Conservation (phyloP, 2,329 filamentous ascomycete species). For the Cadophora luteo-olivacea region DNA sequence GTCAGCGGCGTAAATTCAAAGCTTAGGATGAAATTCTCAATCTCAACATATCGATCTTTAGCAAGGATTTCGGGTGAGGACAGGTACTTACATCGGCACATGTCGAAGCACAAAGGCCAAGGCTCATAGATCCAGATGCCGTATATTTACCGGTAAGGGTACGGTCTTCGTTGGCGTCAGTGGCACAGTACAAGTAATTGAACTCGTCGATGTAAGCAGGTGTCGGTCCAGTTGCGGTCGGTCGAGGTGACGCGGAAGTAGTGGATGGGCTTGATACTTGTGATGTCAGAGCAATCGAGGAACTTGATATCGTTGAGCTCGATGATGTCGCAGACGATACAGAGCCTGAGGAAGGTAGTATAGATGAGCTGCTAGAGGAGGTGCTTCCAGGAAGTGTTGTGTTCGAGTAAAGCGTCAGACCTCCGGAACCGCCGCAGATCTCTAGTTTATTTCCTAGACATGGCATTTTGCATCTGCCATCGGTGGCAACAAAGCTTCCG, state of each 20-base stretch:
- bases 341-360: neutral
- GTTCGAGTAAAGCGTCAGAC: conserved; percentile 24
- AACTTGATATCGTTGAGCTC: neutral
- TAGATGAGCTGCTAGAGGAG: conserved; percentile 11
- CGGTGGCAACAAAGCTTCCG: conserved; percentile 20
- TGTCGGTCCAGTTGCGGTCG: conserved; percentile 7
- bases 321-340: neutral
- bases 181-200: neutral
- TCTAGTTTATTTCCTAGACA: conserved; percentile 31
- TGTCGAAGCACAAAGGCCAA: neutral
- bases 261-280: neutral
- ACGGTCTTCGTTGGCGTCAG: neutral
- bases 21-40: no score
- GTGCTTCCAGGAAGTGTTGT: conserved; percentile 1
- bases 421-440: conserved; percentile 19
- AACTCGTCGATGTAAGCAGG: neutral
- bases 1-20: no score
- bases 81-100: neutral
- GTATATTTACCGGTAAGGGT: neutral
- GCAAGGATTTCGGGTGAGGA: no score
- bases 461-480: conserved; percentile 29
- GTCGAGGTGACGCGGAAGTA: conserved; percentile 7
- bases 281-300: neutral
- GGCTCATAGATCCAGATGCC: neutral
- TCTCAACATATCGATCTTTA: no score